Percentiles rank a stretch among this genome's conserved stretches.
Conservation (phyloP, 768 basidiomycete species). For the Hygrophorus russula region DNA sequence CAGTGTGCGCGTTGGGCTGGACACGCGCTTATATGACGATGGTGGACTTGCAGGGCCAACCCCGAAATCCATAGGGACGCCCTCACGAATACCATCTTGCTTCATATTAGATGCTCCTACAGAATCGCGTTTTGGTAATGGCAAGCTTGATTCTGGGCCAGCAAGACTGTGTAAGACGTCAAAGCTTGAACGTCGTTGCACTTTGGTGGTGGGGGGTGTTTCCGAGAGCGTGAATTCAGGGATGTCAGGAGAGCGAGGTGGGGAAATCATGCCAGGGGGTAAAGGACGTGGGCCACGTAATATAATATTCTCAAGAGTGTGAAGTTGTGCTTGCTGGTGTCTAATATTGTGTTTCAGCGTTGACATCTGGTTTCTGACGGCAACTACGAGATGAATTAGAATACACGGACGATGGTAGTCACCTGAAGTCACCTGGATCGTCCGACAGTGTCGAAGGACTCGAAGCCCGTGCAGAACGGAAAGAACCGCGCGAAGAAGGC, state of each 20-base stretch:
- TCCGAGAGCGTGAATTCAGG: slow-evolving; percentile 20
- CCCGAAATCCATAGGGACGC: slow-evolving; percentile 53
- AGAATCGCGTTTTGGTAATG: slow-evolving; percentile 49
- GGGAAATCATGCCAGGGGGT: slow-evolving; percentile 26
- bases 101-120: slow-evolving; percentile 13
- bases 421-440: slow-evolving; percentile 45
- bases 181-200: slow-evolving; percentile 57
- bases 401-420: slow-evolving; percentile 5
- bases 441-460: slow-evolving; percentile 45
- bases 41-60: slow-evolving; percentile 24
- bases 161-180: slow-evolving; percentile 62
- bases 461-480: slow-evolving; percentile 37
- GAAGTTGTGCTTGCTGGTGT: slow-evolving; percentile 74
- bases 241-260: slow-evolving; percentile 16
- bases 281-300: slow-evolving; percentile 58
- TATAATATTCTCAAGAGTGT: slow-evolving; percentile 56
- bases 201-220: slow-evolving; percentile 22
- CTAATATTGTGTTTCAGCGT: slow-evolving; percentile 73
- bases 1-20: slow-evolving; percentile 68
- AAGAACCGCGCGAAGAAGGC: slow-evolving; percentile 31
- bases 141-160: slow-evolving; percentile 66
- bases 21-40: slow-evolving; percentile 34
- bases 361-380: slow-evolving; percentile 70
- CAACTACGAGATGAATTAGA: slow-evolving; percentile 34
- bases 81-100: slow-evolving; percentile 57